Evolutionary conservation across 805 yeast genomes (phyloP), one percentile per base, ranked within the genome.

Genomic region (Sugiyamaella lignohabitans): DNA sequence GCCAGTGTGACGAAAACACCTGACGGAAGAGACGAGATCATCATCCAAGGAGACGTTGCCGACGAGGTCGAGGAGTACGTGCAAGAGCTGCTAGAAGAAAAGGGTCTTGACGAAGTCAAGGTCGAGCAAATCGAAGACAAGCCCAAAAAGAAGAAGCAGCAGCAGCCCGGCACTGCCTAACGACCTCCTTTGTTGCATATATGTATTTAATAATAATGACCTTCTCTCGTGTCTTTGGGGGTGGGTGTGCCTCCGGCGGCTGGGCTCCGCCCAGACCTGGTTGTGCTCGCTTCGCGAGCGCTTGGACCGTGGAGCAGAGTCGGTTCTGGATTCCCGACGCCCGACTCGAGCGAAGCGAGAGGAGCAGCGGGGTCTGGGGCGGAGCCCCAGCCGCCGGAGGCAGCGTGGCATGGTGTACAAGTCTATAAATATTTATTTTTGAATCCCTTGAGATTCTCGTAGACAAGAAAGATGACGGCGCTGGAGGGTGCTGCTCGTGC

Each of bases 1-100:
- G 91, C 96, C 23, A 80, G 93, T 19, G 95, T 89, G 11, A 81
- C 88, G 3, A 89, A 89, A 67, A 85, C 80, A 53, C 88, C 80
- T 2, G 98, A 89, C 54, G 89, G 89, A 68, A 86, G 84, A 63
- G 96, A 91, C 52, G 98, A 89, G 61, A 79, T 89, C 47, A 77
- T 87, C 49, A 83, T 89, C 50, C 97, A 89, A 69, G 98, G 98
- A 59, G 98, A 91, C 66, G 93, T 89, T 38, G 84, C 88, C 48
- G 96, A 88, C 54, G 95, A 84, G 59, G 93, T 88, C 23, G 94
- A 85, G 61, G 84, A 70, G 4, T 84, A 84, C 57, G 77, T 89
- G 52, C 77, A 73, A 42, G 76, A 75, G 40, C 67, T 87, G 55
- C 71, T 89, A 56, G 79, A 81, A 55, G 93, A 87, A 57, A 84